Evolutionary conservation across 2,329 filamentous ascomycete genomes (phyloP).

Genomic region (Coleophoma eucalyptorum): DNA sequence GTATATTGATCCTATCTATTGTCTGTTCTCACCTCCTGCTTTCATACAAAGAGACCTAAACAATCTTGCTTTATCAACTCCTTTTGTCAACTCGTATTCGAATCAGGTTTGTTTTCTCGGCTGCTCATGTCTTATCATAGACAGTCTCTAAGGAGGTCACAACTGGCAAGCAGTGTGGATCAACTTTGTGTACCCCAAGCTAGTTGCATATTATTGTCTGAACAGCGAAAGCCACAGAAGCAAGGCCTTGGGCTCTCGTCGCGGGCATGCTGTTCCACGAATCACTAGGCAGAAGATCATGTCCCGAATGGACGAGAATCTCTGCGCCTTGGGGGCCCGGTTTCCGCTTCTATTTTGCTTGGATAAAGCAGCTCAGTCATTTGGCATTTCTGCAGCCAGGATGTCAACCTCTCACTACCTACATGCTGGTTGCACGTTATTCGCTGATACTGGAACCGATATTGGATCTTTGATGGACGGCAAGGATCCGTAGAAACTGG

Average conservation of each 20-base stretch:
- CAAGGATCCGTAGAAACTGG: conserved; percentile 1
- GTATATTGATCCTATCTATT: neutral
- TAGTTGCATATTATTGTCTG: too few species aligned
- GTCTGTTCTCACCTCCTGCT: neutral
- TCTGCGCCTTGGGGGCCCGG: too few species aligned
- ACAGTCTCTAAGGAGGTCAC: too few species aligned
- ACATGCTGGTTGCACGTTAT: neutral
- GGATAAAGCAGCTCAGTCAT: neutral
- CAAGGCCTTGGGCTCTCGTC: too few species aligned
- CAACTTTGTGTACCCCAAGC: too few species aligned
- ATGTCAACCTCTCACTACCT: neutral
- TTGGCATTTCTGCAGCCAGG: neutral
- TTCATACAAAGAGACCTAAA: neutral
- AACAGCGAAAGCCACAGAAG: too few species aligned
- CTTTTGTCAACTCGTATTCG: neutral
- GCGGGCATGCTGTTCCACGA: too few species aligned
- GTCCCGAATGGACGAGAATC: too few species aligned
- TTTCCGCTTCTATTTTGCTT: neutral
- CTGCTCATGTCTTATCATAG: too few species aligned
- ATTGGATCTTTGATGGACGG: conserved; percentile 1
- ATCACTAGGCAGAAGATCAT: too few species aligned
- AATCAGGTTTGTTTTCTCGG: neutral
- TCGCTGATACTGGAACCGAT: neutral
- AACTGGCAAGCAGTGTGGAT: too few species aligned
- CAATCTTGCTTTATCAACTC: neutral